Evolutionary conservation across 495 filamentous ascomycete species (phyloP).

Genomic region (Pseudomonodictys pantanalensis): DNA sequence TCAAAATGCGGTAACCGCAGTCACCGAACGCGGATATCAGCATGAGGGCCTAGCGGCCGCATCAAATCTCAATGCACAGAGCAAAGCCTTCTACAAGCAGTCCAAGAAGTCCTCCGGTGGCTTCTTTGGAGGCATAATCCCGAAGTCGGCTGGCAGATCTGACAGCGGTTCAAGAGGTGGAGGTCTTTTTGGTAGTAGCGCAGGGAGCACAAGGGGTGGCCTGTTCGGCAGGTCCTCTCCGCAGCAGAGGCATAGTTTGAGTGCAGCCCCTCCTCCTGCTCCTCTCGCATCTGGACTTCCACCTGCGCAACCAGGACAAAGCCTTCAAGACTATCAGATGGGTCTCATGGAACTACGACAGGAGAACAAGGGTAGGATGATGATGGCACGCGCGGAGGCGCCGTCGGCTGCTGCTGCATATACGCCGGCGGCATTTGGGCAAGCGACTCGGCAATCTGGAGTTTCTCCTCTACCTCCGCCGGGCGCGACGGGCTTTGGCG

Average conservation of each 20-base stretch:
- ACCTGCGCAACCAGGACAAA: conserved; percentile 69
- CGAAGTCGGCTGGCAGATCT: not conserved
- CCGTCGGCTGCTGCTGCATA: conserved; percentile 42
- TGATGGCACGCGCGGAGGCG: conserved; percentile 96
- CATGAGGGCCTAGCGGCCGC: not conserved
- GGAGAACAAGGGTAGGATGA: conserved; percentile 93
- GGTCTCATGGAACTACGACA: conserved; percentile 97
- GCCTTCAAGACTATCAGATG: conserved; percentile 98
- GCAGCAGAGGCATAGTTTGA: too few relatives aligned
- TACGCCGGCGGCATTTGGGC: not conserved
- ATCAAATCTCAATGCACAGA: too few relatives aligned
- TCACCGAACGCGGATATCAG: not conserved
- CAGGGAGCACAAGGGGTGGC: too few relatives aligned
- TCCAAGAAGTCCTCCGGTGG: not conserved
- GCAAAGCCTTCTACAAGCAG: not conserved
- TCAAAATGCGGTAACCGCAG: not conserved
- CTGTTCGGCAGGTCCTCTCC: too few relatives aligned
- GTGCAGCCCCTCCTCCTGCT: not conserved
- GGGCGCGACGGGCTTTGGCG: not conserved
- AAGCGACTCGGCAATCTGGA: not conserved
- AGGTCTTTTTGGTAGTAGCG: too few relatives aligned
- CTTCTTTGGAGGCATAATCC: not conserved
- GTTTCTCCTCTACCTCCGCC: too few relatives aligned
- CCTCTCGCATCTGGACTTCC: not conserved
- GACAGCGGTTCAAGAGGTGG: not conserved